Conservation (phyloP, 164 flowering plant species). For the Umbilicus rupestris region DNA sequence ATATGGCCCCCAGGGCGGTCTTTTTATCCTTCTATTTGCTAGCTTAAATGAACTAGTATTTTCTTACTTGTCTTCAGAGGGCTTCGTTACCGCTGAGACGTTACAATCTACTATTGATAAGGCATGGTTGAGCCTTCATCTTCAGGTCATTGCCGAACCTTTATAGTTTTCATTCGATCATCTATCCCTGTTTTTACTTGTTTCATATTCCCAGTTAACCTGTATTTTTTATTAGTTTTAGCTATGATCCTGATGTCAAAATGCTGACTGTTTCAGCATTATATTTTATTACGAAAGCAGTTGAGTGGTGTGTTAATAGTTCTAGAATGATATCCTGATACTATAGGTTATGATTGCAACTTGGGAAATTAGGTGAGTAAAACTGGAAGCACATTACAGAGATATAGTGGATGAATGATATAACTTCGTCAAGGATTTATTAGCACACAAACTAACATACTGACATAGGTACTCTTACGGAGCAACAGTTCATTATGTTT, state of each 20-base stretch:
- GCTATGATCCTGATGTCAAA: background rate
- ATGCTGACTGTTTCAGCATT: too few relatives aligned
- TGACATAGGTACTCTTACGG: too few relatives aligned
- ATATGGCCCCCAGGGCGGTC: background rate
- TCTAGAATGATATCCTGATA: too few relatives aligned
- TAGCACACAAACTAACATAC: too few relatives aligned
- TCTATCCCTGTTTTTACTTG: background rate
- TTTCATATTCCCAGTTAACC: background rate
- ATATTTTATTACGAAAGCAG: too few relatives aligned
- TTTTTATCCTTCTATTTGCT: background rate
- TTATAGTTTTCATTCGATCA: background rate
- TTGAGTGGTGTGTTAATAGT: too few relatives aligned
- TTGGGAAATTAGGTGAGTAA: too few relatives aligned
- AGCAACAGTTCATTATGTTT: too few relatives aligned
- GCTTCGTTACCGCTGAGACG: slow-evolving; percentile 48
- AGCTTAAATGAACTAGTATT: background rate
- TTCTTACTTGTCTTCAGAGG: slow-evolving; percentile 33
- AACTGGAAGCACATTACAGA: too few relatives aligned
- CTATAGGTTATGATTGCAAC: too few relatives aligned
- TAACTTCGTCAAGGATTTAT: too few relatives aligned
- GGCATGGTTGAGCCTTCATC: slow-evolving; percentile 62
- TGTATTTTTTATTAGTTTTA: background rate
- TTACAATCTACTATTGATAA: slow-evolving; percentile 53
- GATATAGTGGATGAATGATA: too few relatives aligned
- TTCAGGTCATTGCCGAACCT: slow-evolving; percentile 36